Evolutionary conservation across 129 eudicot genomes (phyloP).

Genomic region (Flaveria brownii): DNA sequence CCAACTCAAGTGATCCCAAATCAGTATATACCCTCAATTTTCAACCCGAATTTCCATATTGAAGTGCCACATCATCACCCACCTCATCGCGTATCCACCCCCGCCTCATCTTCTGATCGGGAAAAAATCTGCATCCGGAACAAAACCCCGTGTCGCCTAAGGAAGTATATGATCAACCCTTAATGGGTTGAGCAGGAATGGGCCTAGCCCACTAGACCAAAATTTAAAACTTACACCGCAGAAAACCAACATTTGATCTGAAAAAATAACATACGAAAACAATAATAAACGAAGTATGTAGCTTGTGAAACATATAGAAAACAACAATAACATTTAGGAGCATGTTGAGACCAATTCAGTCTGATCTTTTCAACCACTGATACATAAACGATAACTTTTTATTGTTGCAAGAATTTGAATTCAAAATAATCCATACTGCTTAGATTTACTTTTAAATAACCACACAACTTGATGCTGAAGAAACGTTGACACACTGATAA

Average conservation of each 20-base stretch:
- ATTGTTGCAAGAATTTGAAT: constrained; percentile 35
- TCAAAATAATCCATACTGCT: constrained; percentile 19
- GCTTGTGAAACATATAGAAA: background rate
- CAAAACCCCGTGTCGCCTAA: background rate
- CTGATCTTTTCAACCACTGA: constrained; percentile 25
- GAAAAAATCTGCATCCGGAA: background rate
- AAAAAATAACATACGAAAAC: background rate
- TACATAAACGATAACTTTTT: constrained; percentile 23
- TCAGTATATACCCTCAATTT: background rate
- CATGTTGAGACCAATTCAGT: constrained; percentile 13
- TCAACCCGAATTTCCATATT: too few species aligned
- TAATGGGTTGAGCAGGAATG: too few species aligned
- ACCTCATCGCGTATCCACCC: background rate
- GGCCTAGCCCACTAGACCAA: too few species aligned
- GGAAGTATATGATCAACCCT: background rate
- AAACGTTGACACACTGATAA: background rate
- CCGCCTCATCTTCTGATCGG: too few species aligned
- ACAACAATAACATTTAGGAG: background rate
- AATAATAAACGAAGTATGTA: background rate
- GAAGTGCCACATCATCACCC: background rate
- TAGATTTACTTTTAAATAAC: constrained; percentile 8
- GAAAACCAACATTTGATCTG: too few species aligned
- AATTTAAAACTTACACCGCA: too few species aligned
- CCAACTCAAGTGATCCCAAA: background rate
- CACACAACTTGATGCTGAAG: constrained; percentile 23